phyloP scores from a whole-genome alignment of 352 stramenopile genomes.

The Proteromonas lacertae region DNA sequence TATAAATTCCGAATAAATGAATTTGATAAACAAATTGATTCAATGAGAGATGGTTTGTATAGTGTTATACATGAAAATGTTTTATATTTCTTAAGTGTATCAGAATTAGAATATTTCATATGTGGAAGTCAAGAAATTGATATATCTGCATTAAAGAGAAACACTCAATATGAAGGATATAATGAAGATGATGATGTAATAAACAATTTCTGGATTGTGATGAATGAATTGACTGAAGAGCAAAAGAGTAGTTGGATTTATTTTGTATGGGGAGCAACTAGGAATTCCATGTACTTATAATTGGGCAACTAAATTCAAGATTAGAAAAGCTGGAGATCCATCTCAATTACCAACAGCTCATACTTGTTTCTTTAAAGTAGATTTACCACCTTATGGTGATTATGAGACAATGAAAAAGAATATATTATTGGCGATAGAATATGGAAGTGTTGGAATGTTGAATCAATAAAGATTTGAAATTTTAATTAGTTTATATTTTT shows the following conservation, averaged over 20 bases:
- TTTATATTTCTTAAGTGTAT: slow-evolving; percentile 18
- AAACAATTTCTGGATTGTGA: slow-evolving; percentile 19
- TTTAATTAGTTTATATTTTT: too few species aligned
- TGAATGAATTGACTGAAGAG: slow-evolving; percentile 2
- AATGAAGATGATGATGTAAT: slow-evolving; percentile 14
- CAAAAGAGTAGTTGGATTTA: slow-evolving; percentile 21
- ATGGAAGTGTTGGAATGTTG: slow-evolving; percentile 32
- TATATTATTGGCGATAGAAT: slow-evolving; percentile 64
- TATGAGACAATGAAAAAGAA: slow-evolving; percentile 48
- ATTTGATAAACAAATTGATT: slow-evolving; percentile 18
- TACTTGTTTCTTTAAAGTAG: slow-evolving; percentile 76
- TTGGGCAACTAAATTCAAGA: slow-evolving; percentile 22
- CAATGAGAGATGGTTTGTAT: slow-evolving; percentile 10
- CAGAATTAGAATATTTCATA: slow-evolving; percentile 21
- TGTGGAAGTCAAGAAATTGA: slow-evolving; percentile 21
- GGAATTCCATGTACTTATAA: slow-evolving; percentile 23
- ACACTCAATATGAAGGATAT: slow-evolving; percentile 13
- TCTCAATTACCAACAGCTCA: slow-evolving; percentile 42
- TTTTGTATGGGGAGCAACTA: slow-evolving; percentile 56
- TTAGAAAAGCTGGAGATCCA: slow-evolving; percentile 22
- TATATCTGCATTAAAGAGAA: slow-evolving; percentile 15
- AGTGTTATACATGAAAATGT: slow-evolving; percentile 10
- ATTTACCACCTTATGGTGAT: slow-evolving; percentile 57
- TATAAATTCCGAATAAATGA: slow-evolving; percentile 16
- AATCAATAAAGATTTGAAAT: too few species aligned